A percentile compares a stretch with the other conserved stretches of the same genome.
phyloP scores from a whole-genome alignment of 495 filamentous ascomycete species.

The Neurospora sublineolata region DNA sequence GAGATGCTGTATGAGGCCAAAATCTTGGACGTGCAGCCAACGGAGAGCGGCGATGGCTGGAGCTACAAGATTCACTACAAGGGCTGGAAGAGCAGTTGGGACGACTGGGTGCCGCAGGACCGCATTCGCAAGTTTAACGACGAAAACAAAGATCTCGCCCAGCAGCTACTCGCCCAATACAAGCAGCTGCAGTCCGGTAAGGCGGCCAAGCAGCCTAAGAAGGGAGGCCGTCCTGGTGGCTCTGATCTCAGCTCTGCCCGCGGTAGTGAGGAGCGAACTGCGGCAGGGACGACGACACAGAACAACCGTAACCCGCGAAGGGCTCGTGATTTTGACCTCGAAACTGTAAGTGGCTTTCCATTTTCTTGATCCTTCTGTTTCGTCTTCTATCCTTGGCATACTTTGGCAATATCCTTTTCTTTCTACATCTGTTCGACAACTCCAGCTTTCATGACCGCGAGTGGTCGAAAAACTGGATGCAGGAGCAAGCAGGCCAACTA shows the following conservation, averaged over 20 bases:
- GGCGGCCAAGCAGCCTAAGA: conserved; percentile 30
- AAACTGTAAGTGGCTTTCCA: conserved; percentile 53
- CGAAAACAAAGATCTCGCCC: conserved; percentile 82
- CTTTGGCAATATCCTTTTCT: neutral
- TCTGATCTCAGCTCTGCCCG: conserved; percentile 70
- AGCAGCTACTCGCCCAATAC: conserved; percentile 47
- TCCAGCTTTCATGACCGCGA: neutral
- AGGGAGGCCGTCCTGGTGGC: conserved; percentile 52
- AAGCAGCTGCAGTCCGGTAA: conserved; percentile 35
- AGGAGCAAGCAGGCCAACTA: neutral
- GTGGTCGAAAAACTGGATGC: neutral
- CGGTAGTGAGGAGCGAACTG: conserved; percentile 76
- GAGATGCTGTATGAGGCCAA: conserved; percentile 96
- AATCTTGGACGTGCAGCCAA: conserved; percentile 64
- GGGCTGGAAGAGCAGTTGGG: conserved; percentile 99
- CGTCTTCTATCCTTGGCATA: neutral
- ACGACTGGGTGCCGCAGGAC: conserved; percentile 95
- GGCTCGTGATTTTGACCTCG: conserved; percentile 64
- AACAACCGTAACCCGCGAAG: conserved; percentile 59
- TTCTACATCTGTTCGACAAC: neutral
- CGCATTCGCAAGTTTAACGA: conserved; percentile 88
- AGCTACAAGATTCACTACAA: conserved; percentile 96
- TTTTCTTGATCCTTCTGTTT: conserved; percentile 9
- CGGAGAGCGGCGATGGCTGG: conserved; percentile 58
- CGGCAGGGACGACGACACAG: conserved; percentile 42